Conservation (phyloP, 1,139 yeast genomes). For the Waltiozyma sp. region DNA sequence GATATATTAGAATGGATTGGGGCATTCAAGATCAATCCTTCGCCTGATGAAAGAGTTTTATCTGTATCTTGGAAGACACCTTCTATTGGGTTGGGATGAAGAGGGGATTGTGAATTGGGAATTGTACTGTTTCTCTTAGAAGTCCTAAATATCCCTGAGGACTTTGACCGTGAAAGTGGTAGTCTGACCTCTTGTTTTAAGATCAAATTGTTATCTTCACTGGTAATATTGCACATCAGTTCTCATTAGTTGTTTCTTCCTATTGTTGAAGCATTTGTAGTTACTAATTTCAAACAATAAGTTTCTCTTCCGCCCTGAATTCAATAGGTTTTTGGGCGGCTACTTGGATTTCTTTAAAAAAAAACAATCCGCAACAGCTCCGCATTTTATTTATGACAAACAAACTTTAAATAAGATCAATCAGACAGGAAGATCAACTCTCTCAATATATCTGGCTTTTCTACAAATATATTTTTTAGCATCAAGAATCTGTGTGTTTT, state of each 20-base stretch:
- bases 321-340: no score
- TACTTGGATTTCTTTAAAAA: no score
- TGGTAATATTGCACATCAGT: neutral
- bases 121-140: neutral
- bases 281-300: no score
- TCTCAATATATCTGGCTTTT: no score
- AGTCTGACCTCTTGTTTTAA: neutral
- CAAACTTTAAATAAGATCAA: no score
- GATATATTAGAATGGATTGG: neutral
- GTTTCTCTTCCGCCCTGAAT: no score
- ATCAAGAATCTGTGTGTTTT: no score
- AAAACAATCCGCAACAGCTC: no score
- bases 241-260: neutral
- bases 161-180: neutral
- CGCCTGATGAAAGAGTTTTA: neutral
- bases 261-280: no score
- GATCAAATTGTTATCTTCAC: neutral
- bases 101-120: neutral
- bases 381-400: no score
- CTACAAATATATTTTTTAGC: no score
- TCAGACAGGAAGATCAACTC: no score
- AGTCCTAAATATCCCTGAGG: neutral
- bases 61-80: neutral
- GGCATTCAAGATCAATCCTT: neutral
- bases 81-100: neutral